Evolutionary conservation across 140 eudicot genomes (phyloP), one percentile per base, ranked within the genome.

Genomic region (Erigeron philadelphicus): DNA sequence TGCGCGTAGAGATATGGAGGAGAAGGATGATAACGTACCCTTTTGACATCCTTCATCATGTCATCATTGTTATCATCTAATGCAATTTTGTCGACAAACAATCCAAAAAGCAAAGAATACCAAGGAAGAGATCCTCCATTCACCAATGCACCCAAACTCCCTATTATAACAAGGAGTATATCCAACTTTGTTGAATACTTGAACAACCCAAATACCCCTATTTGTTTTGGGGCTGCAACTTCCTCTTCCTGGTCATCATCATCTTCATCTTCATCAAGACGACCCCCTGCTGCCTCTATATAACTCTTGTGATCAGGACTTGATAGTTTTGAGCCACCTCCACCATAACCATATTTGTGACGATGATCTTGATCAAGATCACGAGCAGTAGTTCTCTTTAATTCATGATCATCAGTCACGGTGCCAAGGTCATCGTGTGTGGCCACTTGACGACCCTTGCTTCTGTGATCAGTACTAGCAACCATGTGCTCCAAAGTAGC

Each of bases 41-140:
- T 80, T 63, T 66, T 71, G 12, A 86, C 96, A 61, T 84, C 90
- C 52, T 81, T 84, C 84, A 88, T 75, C 90, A 89, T 84, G 70
- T 82, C 77, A 40, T 71, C 67, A 50, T 74, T 69, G 70, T 81
- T 64, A 16, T 60, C 73, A 41, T 84, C 85, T 35, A 41, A 45
- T 18, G 87, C 94, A 55, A 89, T 87, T 68, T 82, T 82, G 76
- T 86, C 82, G n/a, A 86, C 96, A 71, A 89, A 84, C 17, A 78
- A 70, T 45, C 96, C 96, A 45, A 89, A 84, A 56, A 89, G 90
- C 44, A 68, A 74, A 41, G 96, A 89, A 80, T 86, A 89, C 90
- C 88, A 86, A 71, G 96, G 96, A 64, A 89, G 82, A 76, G 96
- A 76, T 61, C 96, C 96, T 64, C 96, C 96, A 65, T 86, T 84